Evolutionary conservation across 352 stramenopile genomes (phyloP), one percentile per base, ranked within the genome.

Genomic region (Hyaloperonospora brassicae): DNA sequence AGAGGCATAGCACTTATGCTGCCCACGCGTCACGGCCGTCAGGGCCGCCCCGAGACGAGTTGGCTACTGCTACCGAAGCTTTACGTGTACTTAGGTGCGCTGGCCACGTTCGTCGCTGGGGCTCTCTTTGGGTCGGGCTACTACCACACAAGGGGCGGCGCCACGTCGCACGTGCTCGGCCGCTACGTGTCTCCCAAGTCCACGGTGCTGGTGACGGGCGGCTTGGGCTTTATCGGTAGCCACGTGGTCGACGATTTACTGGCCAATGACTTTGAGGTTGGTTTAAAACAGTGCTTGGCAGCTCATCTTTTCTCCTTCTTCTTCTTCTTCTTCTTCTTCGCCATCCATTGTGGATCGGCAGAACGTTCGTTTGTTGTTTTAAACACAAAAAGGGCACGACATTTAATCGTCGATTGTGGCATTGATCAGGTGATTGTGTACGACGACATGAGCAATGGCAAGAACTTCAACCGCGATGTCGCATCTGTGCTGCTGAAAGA

Each of bases 401-500:
- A 62, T 25, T 65, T 21, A 10, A 9, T 45, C 22, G 12, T 14
- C 9, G 1, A 47, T 55, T 34, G 10, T 39, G 36, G 22, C 8
- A 66, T 7, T 27, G 65, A 50, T 17, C 39, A 89, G 78, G 82
- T 92, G 11, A 76, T 93, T 13, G 76, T 93, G 41, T 91, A 88
- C 56, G 83, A 93, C 47, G 80, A 93, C 61, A 91, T 91, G 83
- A 93, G 83, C 68, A 93, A 93, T 55, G 83, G 83, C 49, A 84
- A 83, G 54, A 93, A 93, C 57, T 89, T 91, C 38, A 89, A 93
- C 62, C 74, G 76, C 11, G 77, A 66, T 30, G 58, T 69, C n/a
- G 75, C 80, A 3, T 76, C 80, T 5, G 75, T 93, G 50, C 63
- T 91, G 23, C 65, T 93, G 44, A 93, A 93, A 62, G 83, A 91